Evolutionary conservation across 192 early-diverging fungal species (phyloP), one percentile per base, ranked within the genome.

Genomic region (Coemansia sp.): DNA sequence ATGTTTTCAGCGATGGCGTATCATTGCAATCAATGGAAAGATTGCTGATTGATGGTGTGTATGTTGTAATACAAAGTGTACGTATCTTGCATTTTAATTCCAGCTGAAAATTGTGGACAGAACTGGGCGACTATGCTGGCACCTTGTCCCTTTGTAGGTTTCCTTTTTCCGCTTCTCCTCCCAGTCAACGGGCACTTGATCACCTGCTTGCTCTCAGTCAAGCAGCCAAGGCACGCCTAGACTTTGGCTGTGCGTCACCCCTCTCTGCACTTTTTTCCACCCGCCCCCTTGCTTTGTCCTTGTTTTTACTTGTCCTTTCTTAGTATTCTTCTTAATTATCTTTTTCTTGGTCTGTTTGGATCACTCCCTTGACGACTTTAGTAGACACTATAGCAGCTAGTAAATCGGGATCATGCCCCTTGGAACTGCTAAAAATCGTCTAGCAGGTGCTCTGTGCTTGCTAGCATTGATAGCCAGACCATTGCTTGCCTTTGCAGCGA

Each of bases 191-290:
- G 57, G 8, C 32, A 35, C 32, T 37, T 33, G 57, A 26, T 35
- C 57, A 59, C 57, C 32, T 59, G 57, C 33, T 59, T 59, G 32
- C 57, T n/a, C 17, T 19, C 30, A 37, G 32, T 59, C 57, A 35
- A 37, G n/a, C 57, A 33, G 35, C 57, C 35, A 37, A 37, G 19
- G 30, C 30, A 55, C 11, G 26, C 52, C 52, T 55, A 28, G 52
- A 28, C 52, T 55, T 55, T 8, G 28, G 26, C 52, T 55, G 52
- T 10, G 26, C 26, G 21, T 23, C 8, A 19, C 8, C 19, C 6
- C 8, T 9, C 52, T 14, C 28, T 49, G 46, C 46, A 17, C 46
- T 19, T 21, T 21, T 49, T 49, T 44, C 43, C 46, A 21, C n/a
- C n/a, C 19, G 5, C 46, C 4, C n/a, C 46, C 7, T 30, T 55